Evolutionary conservation across 306 rosid genomes (phyloP).

Genomic region (Hippophae rhamnoides): DNA sequence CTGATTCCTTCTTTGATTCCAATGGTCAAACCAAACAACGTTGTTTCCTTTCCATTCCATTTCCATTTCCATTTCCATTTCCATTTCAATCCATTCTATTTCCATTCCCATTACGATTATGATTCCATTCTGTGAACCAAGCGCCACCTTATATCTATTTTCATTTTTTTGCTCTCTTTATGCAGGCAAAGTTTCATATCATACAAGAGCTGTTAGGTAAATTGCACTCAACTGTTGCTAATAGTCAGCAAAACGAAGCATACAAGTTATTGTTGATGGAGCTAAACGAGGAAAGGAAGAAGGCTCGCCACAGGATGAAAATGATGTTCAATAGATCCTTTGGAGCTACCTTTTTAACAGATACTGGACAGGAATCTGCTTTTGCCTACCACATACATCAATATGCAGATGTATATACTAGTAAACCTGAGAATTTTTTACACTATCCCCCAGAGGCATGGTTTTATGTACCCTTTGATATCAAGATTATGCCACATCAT

Average conservation of each 20-base stretch:
- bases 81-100: no score
- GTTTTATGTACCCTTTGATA: conserved; percentile 85
- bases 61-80: no score
- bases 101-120: no score
- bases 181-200: conserved; percentile 86
- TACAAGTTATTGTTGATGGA: conserved; percentile 54
- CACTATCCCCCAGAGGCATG: conserved; percentile 80
- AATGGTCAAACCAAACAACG: no score
- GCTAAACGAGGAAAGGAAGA: conserved; percentile 56
- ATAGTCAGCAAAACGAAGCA: conserved; percentile 35
- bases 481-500: conserved; percentile 97
- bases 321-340: conserved; percentile 68
- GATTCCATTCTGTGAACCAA: no score
- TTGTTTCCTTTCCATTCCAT: no score
- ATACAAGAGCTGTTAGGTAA: conserved; percentile 78
- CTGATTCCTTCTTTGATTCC: no score
- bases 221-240: conserved; percentile 62
- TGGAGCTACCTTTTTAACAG: conserved; percentile 85
- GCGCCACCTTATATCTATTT: background rate
- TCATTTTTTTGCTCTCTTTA: conserved; percentile 17
- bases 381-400: conserved; percentile 91
- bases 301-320: conserved; percentile 63
- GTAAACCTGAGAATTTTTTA: conserved; percentile 91
- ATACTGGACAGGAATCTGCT: conserved; percentile 94
- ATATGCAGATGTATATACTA: conserved; percentile 96